These are phyloP conservation scores for Candida coleopterorum DNA, from an alignment of 805 yeast species.

Conservation along the genomic window DNA sequence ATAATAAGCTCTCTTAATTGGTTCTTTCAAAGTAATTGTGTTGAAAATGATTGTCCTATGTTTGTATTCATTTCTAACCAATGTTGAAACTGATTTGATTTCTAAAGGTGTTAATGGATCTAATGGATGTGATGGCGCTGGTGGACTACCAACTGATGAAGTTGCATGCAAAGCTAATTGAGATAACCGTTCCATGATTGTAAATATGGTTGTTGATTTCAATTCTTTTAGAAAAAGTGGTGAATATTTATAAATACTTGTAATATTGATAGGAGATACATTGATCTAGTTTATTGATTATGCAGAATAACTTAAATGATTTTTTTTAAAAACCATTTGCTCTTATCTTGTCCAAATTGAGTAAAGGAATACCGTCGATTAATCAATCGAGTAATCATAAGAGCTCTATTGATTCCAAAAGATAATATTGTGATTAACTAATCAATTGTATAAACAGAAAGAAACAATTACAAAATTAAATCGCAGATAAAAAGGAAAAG, in stretches of 20 bases:
- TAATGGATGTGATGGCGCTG: slow-evolving; percentile 59
- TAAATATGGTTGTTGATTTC: neutral
- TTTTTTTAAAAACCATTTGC: too few species aligned
- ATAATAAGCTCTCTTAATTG: slow-evolving; percentile 57
- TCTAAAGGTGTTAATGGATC: slow-evolving; percentile 68
- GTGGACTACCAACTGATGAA: slow-evolving; percentile 49
- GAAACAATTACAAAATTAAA: too few species aligned
- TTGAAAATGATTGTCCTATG: slow-evolving; percentile 52
- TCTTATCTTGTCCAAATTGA: slow-evolving; percentile 3
- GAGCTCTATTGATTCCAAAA: too few species aligned
- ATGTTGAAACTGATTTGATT: slow-evolving; percentile 51
- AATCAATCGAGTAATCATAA: slow-evolving; percentile 1
- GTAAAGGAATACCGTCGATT: neutral
- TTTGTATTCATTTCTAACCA: slow-evolving; percentile 45
- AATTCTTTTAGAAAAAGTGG: too few species aligned
- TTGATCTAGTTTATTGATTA: too few species aligned
- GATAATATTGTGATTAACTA: too few species aligned
- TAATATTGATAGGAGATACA: too few species aligned
- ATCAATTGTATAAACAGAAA: too few species aligned
- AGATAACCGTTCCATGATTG: slow-evolving; percentile 56
- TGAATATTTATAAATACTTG: neutral
- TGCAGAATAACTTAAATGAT: neutral
- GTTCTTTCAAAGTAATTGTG: slow-evolving; percentile 68
- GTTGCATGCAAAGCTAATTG: slow-evolving; percentile 61
- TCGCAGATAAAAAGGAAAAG: too few species aligned